phyloP scores from a whole-genome alignment of 345 rosid genomes.

The Lepidium sativum region DNA sequence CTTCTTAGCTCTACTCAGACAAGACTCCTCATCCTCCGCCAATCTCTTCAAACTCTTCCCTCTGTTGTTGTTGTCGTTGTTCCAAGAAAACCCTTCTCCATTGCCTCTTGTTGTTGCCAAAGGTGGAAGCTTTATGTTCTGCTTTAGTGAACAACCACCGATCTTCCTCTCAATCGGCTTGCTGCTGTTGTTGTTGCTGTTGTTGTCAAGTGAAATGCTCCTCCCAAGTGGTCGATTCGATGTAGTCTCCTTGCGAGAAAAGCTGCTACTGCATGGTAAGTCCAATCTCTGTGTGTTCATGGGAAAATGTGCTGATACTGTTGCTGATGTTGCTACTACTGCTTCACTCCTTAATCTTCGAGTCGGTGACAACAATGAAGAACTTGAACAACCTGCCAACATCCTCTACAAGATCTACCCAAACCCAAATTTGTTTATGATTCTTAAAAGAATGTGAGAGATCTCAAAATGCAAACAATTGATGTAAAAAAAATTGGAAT shows the following conservation, averaged over 20 bases:
- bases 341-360: constrained; percentile 93
- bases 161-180: constrained; percentile 57
- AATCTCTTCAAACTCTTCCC: constrained; percentile 73
- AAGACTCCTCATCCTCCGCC: constrained; percentile 61
- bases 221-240: constrained; percentile 51
- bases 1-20: constrained; percentile 63
- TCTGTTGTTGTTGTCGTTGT: constrained; percentile 61
- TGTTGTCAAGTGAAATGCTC: constrained; percentile 41
- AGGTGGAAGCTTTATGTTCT: constrained; percentile 79
- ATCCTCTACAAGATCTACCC: constrained; percentile 68
- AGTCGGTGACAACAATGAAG: constrained; percentile 94
- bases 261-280: constrained; percentile 59
- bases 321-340: constrained; percentile 47
- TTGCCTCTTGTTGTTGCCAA: constrained; percentile 50
- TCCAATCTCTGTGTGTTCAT: constrained; percentile 99
- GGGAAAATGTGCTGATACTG: constrained; percentile 41
- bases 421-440: constrained; percentile 25
- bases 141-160: constrained; percentile 63
- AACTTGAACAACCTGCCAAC: constrained; percentile 99
- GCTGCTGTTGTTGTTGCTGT: constrained; percentile 41
- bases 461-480: not conserved
- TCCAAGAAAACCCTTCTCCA: constrained; percentile 39
- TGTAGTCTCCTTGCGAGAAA: constrained; percentile 66
- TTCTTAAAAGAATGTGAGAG: no score
- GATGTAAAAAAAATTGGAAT: constrained; percentile 39